Base-by-base conservation (phyloP, 2,329 filamentous ascomycete species). In the Mycosphaerella arachidis region DNA sequence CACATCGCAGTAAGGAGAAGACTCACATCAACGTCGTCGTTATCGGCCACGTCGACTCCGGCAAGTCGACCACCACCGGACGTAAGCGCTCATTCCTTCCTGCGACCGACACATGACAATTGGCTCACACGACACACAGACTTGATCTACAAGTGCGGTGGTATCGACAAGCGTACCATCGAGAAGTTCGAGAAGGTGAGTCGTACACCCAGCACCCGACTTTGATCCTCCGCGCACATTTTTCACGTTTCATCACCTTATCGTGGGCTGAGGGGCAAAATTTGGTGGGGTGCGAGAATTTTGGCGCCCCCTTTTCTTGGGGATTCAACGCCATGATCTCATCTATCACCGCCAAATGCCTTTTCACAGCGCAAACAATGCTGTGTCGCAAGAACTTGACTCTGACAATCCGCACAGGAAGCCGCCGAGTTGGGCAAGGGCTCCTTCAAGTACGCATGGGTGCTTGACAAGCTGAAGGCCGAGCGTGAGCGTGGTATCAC, bases 401-500 rank as follows among this genome's bases (percentile, higher is more conserved):
- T 67, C 76, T 78, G 68, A 79, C 56, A 33, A 54, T 52, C 55
- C 56, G 79, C 60, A 68, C 73, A 95, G 92, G 93, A 97, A 92
- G 94, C 94, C 77, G 92, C 92, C 81, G 92, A 97, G 82, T 86
- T 97, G 79, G 94, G 94, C 80, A 99, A 99, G 90, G 94, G 94
- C 85, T 97, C 93, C 80, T 99, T 99, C 93, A 99, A 99, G 88
- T 99, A 99, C 84, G 94, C 93, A 75, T 97, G 94, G 94, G 94
- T 99, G 81, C 88, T 99, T 80, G 94, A 99, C 92, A 99, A 99
- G 86, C 90, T 99, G 78, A 97, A 99, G 91, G 92, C 94, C 79
- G 94, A 99, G 91, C 94, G 94, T 92, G 94, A 97, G 88, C 94
- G 94, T 92, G 94, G 94, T 96, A 99, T 99, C 91, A 99, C 94